Evolutionary conservation across 305 asterid species (phyloP), one percentile per base, ranked within the genome.

Genomic region (Stenogyne calaminthoides): DNA sequence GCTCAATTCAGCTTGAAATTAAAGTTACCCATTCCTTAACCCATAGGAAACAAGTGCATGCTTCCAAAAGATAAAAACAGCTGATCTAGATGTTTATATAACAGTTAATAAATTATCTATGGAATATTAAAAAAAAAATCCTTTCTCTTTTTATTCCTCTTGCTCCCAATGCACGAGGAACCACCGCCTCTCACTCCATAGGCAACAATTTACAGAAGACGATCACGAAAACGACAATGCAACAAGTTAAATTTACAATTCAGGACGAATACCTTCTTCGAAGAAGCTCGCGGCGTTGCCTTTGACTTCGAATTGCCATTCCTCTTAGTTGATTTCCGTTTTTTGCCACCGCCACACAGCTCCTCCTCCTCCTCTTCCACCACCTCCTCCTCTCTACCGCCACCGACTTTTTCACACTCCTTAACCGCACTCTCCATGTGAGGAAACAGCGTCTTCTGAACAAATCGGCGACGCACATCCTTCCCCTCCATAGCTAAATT

Each of bases 391-490:
- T 67, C 86, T 72, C 75, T 61, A 22, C 29, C 71, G 4, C 74
- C 84, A 42, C 58, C 81, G 80, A 74, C 42, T 75, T 73, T 70
- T 44, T 67, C 85, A 32, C 25, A 72, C 65, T 66, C 84, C 76
- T 83, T 83, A 47, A 69, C 61, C 62, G 70, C 58, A 64, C 71
- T 68, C 68, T 81, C 85, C 77, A 18, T 71, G 73, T 74, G 85
- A 6, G 95, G 87, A 77, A 91, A 91, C 76, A 91, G 74, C 54
- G 91, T 88, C 70, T 91, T 80, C 46, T 93, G 96, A 62, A 91
- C 93, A 72, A 91, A 78, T 77, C 89, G 80, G 51, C 96, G 88
- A 80, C 75, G 72, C 32, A 20, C 84, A 39, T 75, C 80, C 58
- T 72, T 80, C 76, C 62, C 86, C 76, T 81, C 87, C 86, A 83